phyloP scores from a whole-genome alignment of 371 early-diverging fungal species.

The Massospora cicadina region DNA sequence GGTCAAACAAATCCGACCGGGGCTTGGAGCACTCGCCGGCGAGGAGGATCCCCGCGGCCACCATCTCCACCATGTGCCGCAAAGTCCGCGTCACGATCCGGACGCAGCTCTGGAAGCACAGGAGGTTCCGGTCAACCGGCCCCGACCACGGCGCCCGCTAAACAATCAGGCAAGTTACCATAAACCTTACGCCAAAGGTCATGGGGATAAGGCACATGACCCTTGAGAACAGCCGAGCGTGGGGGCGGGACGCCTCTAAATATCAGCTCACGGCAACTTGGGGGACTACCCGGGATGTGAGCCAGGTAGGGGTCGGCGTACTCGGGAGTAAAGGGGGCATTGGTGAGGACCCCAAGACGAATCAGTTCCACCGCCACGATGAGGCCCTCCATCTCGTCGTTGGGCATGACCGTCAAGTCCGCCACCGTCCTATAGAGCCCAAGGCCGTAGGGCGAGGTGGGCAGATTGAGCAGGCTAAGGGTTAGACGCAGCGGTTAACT shows the following conservation, averaged over 20 bases:
- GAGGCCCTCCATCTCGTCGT: conserved; percentile 21
- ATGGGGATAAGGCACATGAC: conserved; percentile 32
- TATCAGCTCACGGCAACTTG: neutral
- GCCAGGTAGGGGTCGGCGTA: neutral
- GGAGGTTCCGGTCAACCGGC: conserved; percentile 46
- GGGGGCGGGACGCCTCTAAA: conserved; percentile 19
- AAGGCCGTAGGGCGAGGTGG: conserved; percentile 26
- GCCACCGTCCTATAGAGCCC: conserved; percentile 21
- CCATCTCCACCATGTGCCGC: conserved; percentile 39
- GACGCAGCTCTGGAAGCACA: conserved; percentile 50
- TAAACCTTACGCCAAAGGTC: conserved; percentile 20
- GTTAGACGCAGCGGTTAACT: neutral
- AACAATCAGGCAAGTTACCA: neutral
- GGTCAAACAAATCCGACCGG: conserved; percentile 26
- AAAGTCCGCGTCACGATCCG: conserved; percentile 37
- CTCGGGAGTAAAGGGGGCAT: conserved; percentile 25
- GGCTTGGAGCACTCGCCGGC: conserved; percentile 29
- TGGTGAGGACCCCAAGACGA: conserved; percentile 30
- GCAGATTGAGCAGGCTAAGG: conserved; percentile 25
- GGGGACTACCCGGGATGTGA: conserved; percentile 1
- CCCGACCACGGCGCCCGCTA: conserved; percentile 39
- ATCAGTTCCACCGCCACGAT: conserved; percentile 39
- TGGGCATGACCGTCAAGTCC: conserved; percentile 1
- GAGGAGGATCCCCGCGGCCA: conserved; percentile 32
- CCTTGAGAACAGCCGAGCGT: conserved; percentile 31